A percentile compares a stretch with the other conserved stretches of the same genome.
These are phyloP conservation scores for Thalassiosira livingstoniorum DNA, from an alignment of 352 stramenopile genomes.

Conservation along the genomic window DNA sequence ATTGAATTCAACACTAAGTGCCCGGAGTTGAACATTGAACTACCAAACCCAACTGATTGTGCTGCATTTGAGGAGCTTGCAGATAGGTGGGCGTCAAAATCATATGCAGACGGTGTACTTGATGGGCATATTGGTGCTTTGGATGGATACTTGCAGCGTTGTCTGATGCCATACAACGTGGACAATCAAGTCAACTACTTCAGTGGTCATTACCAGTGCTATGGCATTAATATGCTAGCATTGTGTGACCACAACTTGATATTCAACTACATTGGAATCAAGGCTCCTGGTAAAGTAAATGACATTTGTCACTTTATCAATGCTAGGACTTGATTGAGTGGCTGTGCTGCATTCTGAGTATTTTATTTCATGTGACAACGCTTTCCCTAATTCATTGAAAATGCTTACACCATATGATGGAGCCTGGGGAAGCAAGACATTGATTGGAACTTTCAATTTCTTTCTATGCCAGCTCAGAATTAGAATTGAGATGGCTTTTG, in stretches of 20 bases:
- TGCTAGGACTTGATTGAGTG: constrained; percentile 25
- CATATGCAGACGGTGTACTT: constrained; percentile 10
- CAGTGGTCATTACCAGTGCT: constrained; percentile 47
- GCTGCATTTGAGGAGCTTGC: constrained; percentile 11
- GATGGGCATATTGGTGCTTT: constrained; percentile 32
- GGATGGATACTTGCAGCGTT: constrained; percentile 34
- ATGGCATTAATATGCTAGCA: constrained; percentile 52
- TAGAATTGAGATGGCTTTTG: neutral
- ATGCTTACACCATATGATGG: neutral
- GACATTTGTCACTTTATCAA: constrained; percentile 30
- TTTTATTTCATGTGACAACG: constrained; percentile 18
- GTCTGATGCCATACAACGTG: constrained; percentile 14
- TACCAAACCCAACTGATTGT: constrained; percentile 11
- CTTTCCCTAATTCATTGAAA: neutral
- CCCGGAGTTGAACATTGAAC: constrained; percentile 5
- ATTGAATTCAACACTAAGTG: constrained; percentile 18
- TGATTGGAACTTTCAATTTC: neutral
- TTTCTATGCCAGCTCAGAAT: neutral
- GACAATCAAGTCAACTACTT: constrained; percentile 42
- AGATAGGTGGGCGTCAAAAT: constrained; percentile 10
- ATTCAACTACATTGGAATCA: constrained; percentile 47
- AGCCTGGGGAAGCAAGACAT: neutral
- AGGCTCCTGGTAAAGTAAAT: constrained; percentile 43
- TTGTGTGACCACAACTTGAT: constrained; percentile 50
- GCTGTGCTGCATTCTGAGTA: constrained; percentile 27